Percentiles rank a stretch among this genome's conserved stretches.
These are phyloP conservation scores for Geotrichum reessii DNA, from an alignment of 1,139 yeast species.

Conservation along the genomic window DNA sequence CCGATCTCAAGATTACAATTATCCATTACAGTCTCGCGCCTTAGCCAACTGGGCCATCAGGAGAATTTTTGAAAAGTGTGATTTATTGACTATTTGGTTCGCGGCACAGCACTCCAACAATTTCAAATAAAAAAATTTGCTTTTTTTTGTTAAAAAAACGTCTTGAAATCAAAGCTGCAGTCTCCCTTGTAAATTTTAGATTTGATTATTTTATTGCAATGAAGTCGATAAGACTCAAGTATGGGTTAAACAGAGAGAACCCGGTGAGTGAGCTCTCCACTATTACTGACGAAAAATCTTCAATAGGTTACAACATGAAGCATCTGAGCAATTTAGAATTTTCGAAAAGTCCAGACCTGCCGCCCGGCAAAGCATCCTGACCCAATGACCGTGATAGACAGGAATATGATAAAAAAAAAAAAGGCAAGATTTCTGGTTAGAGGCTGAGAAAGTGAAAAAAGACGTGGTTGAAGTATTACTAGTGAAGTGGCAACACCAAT, in stretches of 20 bases:
- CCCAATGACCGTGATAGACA: neutral
- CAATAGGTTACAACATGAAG: neutral
- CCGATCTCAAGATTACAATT: conserved; percentile 70
- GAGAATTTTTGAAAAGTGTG: conserved; percentile 36
- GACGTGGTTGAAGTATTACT: neutral
- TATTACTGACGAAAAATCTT: neutral
- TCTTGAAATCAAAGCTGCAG: too few species aligned
- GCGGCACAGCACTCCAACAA: too few species aligned
- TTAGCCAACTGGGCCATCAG: conserved; percentile 73
- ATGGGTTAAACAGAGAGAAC: neutral
- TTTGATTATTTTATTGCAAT: neutral
- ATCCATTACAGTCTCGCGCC: conserved; percentile 70
- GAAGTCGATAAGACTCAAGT: neutral
- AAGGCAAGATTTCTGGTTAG: neutral
- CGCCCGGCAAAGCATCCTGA: neutral
- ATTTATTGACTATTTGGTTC: too few species aligned
- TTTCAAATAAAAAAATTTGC: neutral
- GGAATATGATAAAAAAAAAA: neutral
- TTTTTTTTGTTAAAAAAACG: too few species aligned
- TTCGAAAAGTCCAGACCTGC: neutral
- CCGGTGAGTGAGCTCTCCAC: neutral
- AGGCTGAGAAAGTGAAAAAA: neutral
- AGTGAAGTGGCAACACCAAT: neutral
- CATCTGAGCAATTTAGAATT: neutral
- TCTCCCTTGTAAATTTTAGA: neutral